Evolutionary conservation across 1,284 basidiomycete species (phyloP).

Genomic region (Melanopsichium pennsylvanicum): DNA sequence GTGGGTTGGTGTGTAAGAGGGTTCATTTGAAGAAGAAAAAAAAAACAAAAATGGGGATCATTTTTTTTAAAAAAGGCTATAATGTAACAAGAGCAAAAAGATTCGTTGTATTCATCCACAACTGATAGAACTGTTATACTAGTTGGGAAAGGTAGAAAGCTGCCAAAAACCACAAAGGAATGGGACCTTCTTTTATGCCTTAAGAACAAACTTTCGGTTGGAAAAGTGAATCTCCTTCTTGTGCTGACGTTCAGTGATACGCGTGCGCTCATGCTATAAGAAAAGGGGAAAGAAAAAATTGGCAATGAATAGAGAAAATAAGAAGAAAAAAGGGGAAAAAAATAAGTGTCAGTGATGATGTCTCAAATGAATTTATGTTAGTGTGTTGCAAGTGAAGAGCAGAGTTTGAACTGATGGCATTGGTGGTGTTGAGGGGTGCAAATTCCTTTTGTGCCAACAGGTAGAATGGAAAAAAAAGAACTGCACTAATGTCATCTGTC

Average conservation of each 20-base stretch:
- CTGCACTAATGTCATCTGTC: no score
- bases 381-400: not conserved
- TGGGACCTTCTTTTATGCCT: constrained; percentile 58
- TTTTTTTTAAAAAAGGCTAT: not conserved
- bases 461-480: no score
- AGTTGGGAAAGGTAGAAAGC: not conserved
- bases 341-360: no score
- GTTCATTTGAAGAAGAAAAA: no score
- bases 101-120: no score
- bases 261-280: constrained; percentile 59
- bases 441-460: no score
- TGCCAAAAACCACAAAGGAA: not conserved
- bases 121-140: no score
- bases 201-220: constrained; percentile 63
- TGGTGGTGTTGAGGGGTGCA: not conserved
- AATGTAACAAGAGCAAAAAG: constrained; percentile 1
- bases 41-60: no score
- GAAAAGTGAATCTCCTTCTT: constrained; percentile 66
- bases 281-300: not conserved
- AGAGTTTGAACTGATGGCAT: not conserved
- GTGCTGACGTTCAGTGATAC: constrained; percentile 63
- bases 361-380: no score
- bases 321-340: no score
- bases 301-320: constrained; percentile 23
- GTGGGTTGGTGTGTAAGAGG: no score